Evolutionary conservation across 352 stramenopile species (phyloP), one percentile per base, ranked within the genome.

Genomic region (Phytopythium kandeliae): DNA sequence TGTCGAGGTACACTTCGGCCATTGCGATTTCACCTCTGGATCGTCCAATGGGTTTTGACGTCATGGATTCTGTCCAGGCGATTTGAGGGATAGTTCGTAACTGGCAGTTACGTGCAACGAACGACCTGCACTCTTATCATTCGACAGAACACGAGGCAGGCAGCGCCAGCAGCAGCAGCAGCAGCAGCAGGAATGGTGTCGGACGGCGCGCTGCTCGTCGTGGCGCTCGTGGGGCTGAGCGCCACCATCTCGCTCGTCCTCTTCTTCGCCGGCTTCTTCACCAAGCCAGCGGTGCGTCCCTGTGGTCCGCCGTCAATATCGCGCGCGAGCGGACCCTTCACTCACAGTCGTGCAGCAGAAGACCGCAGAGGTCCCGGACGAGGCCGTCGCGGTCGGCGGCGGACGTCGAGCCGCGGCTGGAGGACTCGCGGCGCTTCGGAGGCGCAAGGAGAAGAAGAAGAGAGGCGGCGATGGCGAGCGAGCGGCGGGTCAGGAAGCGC

Each of bases 191-290:
- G n/a, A n/a, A 82, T 85, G 78, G 28, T 67, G 37, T 86, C 74
- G 51, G 79, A 90, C 56, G 71, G 57, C 17, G 59, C 70, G 33
- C 52, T 90, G 50, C 66, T 90, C 34, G 57, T 64, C 13, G 54
- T 88, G 26, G 73, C 76, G 35, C 62, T 86, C 43, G 55, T 48
- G 15, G 79, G 79, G 21, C 58, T 90, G 43, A 62, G 53, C 55
- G 47, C 61, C 25, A 88, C 74, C 22, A 58, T 90, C 45, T 54
- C 69, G 43, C 30, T 74, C 36, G 57, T 88, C 19, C 77, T 90
- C 40, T 87, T 80, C 62, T 63, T 85, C 19, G 68, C 74, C 1
- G 79, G 79, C n/a, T 84, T 84, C 62, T 88, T 87, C 61, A 54
- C 50, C 12, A 52, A 65, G 15, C 45, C 59, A 1, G 58, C 69